These are phyloP conservation scores for Blastocystis sp. DNA, from an alignment of 352 stramenopile species.

Conservation along the genomic window DNA sequence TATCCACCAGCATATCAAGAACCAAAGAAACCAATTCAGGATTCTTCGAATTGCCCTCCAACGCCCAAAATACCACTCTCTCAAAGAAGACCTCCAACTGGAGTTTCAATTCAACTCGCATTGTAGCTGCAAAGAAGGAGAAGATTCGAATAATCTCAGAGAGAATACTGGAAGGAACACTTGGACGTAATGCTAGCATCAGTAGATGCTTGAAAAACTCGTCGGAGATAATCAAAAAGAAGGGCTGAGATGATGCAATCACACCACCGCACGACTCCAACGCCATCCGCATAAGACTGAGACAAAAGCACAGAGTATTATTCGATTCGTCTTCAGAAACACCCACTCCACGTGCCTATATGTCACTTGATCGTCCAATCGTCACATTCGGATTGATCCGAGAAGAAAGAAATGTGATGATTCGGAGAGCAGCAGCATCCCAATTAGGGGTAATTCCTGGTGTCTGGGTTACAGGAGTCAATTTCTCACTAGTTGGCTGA, in stretches of 20 bases:
- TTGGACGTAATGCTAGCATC: constrained; percentile 29
- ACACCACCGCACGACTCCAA: constrained; percentile 42
- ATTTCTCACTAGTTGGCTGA: not conserved
- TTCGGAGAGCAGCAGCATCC: constrained; percentile 12
- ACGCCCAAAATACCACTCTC: constrained; percentile 16
- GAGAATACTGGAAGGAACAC: not conserved
- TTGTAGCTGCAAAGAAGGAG: constrained; percentile 24
- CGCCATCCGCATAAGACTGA: constrained; percentile 55
- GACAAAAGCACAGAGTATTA: constrained; percentile 45
- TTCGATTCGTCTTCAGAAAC: constrained; percentile 61
- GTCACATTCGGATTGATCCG: constrained; percentile 45
- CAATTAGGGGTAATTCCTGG: not conserved
- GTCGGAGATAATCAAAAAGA: constrained; percentile 53
- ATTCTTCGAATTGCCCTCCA: constrained; percentile 14
- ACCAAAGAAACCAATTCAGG: constrained; percentile 10
- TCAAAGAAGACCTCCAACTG: constrained; percentile 57
- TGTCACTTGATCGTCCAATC: not conserved
- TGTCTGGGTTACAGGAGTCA: not conserved
- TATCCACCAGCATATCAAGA: constrained; percentile 59
- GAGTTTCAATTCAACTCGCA: constrained; percentile 41
- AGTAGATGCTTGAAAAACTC: constrained; percentile 61
- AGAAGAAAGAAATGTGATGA: constrained; percentile 55
- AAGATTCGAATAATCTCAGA: constrained; percentile 54
- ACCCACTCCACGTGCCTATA: constrained; percentile 50
- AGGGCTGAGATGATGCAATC: constrained; percentile 14